Evolutionary conservation across 441 rosid species (phyloP).

Genomic region (Cnidoscolus chayamansa): DNA sequence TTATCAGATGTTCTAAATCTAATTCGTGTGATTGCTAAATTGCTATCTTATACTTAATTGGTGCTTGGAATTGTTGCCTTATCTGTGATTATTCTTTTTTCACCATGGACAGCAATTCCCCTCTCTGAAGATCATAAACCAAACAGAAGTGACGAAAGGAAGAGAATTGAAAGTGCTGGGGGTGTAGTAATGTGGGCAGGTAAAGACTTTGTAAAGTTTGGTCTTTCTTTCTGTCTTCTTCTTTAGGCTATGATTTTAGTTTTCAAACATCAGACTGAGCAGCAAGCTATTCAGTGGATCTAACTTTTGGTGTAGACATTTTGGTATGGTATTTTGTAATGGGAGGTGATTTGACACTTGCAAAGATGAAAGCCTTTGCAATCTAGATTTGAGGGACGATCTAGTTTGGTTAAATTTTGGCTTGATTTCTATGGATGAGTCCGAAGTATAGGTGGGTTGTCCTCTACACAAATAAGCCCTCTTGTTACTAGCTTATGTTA

Average conservation of each 20-base stretch:
- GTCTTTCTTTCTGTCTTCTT: background rate
- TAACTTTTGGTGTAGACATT: background rate
- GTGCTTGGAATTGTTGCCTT: background rate
- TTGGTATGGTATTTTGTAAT: background rate
- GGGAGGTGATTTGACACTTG: background rate
- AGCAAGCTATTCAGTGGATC: background rate
- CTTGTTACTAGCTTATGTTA: background rate
- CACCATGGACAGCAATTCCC: conserved; percentile 63
- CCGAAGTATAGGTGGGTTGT: background rate
- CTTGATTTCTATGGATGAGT: too few relatives aligned
- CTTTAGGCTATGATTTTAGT: conserved; percentile 2
- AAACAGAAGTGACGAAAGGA: conserved; percentile 93
- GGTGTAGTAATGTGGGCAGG: conserved; percentile 99
- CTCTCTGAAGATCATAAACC: conserved; percentile 99
- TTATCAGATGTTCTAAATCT: background rate
- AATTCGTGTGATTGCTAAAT: background rate
- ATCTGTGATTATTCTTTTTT: conserved; percentile 8
- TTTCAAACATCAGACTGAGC: conserved; percentile 11
- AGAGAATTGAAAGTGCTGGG: conserved; percentile 95
- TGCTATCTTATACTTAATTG: background rate
- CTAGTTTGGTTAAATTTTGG: too few relatives aligned
- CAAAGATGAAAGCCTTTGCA: conserved; percentile 4
- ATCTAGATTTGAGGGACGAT: too few relatives aligned
- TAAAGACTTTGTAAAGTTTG: conserved; percentile 29
- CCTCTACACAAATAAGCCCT: background rate